Percentiles rank a stretch among this genome's conserved stretches.
These are phyloP conservation scores for Neurospora sp. DNA, from an alignment of 2,329 filamentous ascomycete genomes.

Conservation along the genomic window DNA sequence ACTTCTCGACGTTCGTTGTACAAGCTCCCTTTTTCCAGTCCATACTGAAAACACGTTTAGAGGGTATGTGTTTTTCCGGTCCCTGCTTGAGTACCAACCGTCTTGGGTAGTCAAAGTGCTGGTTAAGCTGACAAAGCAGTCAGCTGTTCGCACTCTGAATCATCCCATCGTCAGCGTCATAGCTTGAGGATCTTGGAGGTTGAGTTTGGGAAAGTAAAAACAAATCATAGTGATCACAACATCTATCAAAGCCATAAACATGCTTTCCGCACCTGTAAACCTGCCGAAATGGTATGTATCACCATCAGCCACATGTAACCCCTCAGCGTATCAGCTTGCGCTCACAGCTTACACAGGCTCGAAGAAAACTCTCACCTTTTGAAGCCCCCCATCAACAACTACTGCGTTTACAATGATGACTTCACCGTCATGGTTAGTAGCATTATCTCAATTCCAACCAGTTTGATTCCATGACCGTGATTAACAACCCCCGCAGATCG, in stretches of 20 bases:
- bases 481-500: constrained; percentile 28
- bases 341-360: constrained; percentile 49
- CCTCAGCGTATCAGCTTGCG: not conserved
- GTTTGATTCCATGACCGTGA: not conserved
- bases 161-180: not conserved
- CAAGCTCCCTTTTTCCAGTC: not conserved
- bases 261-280: constrained; percentile 43
- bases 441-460: not conserved
- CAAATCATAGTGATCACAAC: not conserved
- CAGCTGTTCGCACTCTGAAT: not conserved
- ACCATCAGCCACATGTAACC: not conserved
- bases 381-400: constrained; percentile 92
- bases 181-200: constrained; percentile 2
- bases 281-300: constrained; percentile 43
- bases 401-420: constrained; percentile 83
- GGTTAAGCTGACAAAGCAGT: not conserved
- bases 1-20: not conserved
- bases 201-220: not conserved
- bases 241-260: constrained; percentile 18
- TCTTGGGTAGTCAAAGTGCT: not conserved
- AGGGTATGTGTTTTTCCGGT: not conserved
- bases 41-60: not conserved
- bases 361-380: constrained; percentile 85
- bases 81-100: not conserved
- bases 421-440: constrained; percentile 66